Evolutionary conservation across 768 basidiomycete species (phyloP), one percentile per base, ranked within the genome.

Genomic region (Boletus tylopilopsis): DNA sequence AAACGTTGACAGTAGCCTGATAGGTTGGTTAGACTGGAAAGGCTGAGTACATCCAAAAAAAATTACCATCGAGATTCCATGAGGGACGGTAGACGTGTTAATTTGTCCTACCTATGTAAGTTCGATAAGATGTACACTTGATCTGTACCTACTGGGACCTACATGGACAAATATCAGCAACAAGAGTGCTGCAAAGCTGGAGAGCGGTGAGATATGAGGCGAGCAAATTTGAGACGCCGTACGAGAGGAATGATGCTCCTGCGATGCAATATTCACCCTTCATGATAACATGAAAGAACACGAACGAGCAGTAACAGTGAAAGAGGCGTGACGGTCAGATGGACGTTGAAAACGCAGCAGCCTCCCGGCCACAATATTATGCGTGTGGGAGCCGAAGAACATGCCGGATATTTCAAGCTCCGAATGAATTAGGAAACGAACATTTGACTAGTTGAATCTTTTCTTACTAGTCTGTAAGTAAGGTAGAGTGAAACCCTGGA

Each of bases 121-220:
- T 24, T 50, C 39, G 51, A 62, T 63, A 59, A 58, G 66, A 63
- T 57, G 23, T 37, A 40, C 13, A 55, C 47, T 22, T 51, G 23
- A 47, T 43, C 53, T 57, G 59, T 36, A 33, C 50, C 47, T 10
- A 23, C 39, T 43, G 45, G 57, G 47, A 73, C 83, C 58, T 66
- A 87, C 89, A 75, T 92, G 87, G 59, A 82, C 79, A 70, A 91
- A 90, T 55, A 92, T 87, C 66, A 90, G 76, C 56, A 91, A 73
- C 30, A 72, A 75, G 52, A 75, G 77, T 53, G 71, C 70, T 42
- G 54, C 66, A 57, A 65, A 52, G 27, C 59, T 59, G 44, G 24
- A 18, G 37, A 43, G 40, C 41, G 25, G 41, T 61, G 37, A 56
- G 54, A 55, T 37, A 56, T 27, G 54, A 45, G 37, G 38, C 24